These are phyloP conservation scores for Lachnellula suecica DNA, from an alignment of 2,329 filamentous ascomycete species.

Conservation along the genomic window DNA sequence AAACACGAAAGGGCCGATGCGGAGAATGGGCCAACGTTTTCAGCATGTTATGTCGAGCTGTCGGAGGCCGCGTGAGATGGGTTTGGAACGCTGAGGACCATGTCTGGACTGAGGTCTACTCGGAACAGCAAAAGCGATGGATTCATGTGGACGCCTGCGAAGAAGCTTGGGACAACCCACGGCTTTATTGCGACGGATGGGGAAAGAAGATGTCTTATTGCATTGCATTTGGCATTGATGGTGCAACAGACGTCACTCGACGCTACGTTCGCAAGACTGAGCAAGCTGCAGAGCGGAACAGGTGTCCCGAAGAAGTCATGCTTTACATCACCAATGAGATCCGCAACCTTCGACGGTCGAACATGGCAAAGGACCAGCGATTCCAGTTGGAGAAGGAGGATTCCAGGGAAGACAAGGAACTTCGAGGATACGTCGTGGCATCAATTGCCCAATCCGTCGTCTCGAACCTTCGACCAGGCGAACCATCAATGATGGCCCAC, in stretches of 20 bases:
- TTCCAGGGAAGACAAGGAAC: constrained; percentile 70
- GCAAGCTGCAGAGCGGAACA: constrained; percentile 71
- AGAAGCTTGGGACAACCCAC: constrained; percentile 91
- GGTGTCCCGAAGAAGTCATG: constrained; percentile 85
- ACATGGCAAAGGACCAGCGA: constrained; percentile 82
- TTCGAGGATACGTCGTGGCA: constrained; percentile 71
- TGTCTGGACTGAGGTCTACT: constrained; percentile 97
- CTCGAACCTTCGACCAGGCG: constrained; percentile 24
- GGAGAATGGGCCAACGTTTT: constrained; percentile 99
- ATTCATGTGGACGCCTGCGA: constrained; percentile 96
- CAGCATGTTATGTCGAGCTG: constrained; percentile 93
- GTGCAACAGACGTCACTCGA: constrained; percentile 64
- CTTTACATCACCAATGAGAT: constrained; percentile 93
- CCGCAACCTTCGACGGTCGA: constrained; percentile 75
- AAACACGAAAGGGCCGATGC: constrained; percentile 80
- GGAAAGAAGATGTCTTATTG: constrained; percentile 96
- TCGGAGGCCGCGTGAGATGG: constrained; percentile 90
- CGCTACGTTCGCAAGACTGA: constrained; percentile 71
- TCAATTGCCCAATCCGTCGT: constrained; percentile 69
- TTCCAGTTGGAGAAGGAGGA: constrained; percentile 82
- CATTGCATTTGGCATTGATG: constrained; percentile 93
- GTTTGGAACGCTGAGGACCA: constrained; percentile 98
- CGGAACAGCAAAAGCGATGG: constrained; percentile 89
- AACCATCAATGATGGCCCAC: constrained; percentile 12
- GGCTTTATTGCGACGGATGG: constrained; percentile 93